Base-by-base conservation (phyloP, 352 stramenopile genomes). In the Globisporangium polare region DNA sequence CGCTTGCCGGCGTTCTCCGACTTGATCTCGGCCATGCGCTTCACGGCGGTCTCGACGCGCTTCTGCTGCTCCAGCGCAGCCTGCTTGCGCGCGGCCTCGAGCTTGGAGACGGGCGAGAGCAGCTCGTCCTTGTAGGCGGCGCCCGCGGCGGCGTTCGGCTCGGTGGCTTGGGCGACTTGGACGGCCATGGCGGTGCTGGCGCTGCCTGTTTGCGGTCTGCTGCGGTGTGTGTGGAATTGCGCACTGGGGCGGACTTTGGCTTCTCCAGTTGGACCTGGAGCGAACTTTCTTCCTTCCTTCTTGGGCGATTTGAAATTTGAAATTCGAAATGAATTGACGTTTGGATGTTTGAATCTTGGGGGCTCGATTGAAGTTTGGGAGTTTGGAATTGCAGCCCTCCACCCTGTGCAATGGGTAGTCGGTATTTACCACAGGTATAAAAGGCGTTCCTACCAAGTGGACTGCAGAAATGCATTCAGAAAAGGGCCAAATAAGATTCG, bases 91-190 rank as follows among this genome's bases (percentile, higher is more conserved):
- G 80, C 80, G 13, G 75, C 71, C 54, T 91, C 80, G 55, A 92
- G 75, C 66, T 94, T 91, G n/a, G 84, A 90, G 39, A 90, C 69
- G 27, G 76, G 76, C 65, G 76, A 89, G 52, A 85, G 73, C 64
- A 77, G 69, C 27, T 78, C 71, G 10, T 84, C 75, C 41, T 64
- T 77, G 51, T 84, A 80, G 41, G 33, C 62, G 57, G 72, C 65
- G 37, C 53, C 42, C 58, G 68, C 33, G 24, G 57, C 42, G 59
- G 67, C 29, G 24, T 55, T 74, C 29, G 73, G 75, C 29, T 83
- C 74, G 18, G 71, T 73, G 51, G 83, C 75, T 69, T 88, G 73
- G 29, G 79, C 78, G 54, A 89, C 76, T 73, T 88, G 73, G 56
- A 80, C 70, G 35, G 81, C 80, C 79, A 89, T 91, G 12, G 58